phyloP scores from a whole-genome alignment of 352 stramenopile genomes.

The Globisporangium alternatum region DNA sequence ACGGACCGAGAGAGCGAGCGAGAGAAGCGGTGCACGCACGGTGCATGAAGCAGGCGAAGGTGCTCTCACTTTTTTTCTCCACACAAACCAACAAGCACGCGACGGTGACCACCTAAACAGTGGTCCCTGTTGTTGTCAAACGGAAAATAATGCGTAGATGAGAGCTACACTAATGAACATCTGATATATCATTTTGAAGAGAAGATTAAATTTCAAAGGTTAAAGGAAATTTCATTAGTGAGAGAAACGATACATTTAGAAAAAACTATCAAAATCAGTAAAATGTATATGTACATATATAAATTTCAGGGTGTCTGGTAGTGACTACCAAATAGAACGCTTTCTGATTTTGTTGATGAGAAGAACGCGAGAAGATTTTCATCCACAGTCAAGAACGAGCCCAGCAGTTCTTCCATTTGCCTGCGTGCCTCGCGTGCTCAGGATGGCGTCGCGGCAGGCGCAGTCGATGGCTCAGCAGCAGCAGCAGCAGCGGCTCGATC shows the following conservation, averaged over 20 bases:
- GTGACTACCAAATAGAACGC: not conserved
- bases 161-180: no score
- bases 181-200: no score
- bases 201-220: no score
- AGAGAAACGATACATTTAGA: no score
- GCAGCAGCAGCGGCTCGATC: conserved; percentile 41
- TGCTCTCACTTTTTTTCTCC: conserved; percentile 7
- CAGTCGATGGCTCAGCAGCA: conserved; percentile 30
- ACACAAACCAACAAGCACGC: not conserved
- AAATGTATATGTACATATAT: not conserved
- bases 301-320: no score
- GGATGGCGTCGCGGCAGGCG: conserved; percentile 28
- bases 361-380: conserved; percentile 8
- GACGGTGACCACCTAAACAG: no score
- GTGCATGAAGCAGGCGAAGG: conserved; percentile 6
- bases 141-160: no score
- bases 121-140: no score
- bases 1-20: not conserved
- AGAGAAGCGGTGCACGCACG: not conserved
- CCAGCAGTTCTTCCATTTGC: not conserved
- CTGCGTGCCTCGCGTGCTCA: not conserved
- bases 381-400: not conserved
- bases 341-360: not conserved
- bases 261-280: no score
- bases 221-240: no score